Conservation (phyloP, 2,329 filamentous ascomycete species). For the Nemania serpens region DNA sequence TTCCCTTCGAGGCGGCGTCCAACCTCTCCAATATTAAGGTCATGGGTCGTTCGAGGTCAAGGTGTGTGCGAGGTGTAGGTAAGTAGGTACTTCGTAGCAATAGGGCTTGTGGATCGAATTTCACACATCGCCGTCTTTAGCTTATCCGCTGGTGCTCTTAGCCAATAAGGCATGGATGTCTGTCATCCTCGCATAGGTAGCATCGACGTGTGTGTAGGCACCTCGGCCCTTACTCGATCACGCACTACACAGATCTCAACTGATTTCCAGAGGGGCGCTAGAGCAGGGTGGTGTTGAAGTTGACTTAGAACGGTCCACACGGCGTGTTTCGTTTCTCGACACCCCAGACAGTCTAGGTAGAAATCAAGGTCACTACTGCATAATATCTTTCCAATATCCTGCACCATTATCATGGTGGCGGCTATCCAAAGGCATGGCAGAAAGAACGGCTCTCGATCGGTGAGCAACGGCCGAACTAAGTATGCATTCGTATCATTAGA, state of each 20-base stretch:
- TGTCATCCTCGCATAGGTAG: constrained; percentile 1
- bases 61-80: constrained; percentile 21
- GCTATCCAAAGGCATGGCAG: constrained; percentile 1
- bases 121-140: constrained; percentile 11
- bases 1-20: constrained; percentile 5
- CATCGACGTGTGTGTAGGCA: background rate
- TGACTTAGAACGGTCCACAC: constrained; percentile 18
- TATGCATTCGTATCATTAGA: background rate
- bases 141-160: constrained; percentile 1
- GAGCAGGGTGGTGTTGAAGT: constrained; percentile 6
- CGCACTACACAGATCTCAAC: background rate
- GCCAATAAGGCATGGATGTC: constrained; percentile 8
- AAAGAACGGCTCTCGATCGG: constrained; percentile 5
- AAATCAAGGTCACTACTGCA: constrained; percentile 13
- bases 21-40: constrained; percentile 18
- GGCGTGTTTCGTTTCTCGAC: constrained; percentile 18
- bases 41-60: constrained; percentile 13
- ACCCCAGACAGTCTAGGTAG: constrained; percentile 11
- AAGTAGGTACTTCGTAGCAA: too few relatives aligned
- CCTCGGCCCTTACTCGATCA: constrained; percentile 12
- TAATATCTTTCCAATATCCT: constrained; percentile 7
- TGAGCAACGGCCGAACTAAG: constrained; percentile 7
- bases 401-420: constrained; percentile 9
- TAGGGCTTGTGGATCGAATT: constrained; percentile 15
- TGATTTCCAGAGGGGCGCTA: constrained; percentile 1